phyloP scores from a whole-genome alignment of 2,329 filamentous ascomycete species.

The Pseudogymnoascus sp. region DNA sequence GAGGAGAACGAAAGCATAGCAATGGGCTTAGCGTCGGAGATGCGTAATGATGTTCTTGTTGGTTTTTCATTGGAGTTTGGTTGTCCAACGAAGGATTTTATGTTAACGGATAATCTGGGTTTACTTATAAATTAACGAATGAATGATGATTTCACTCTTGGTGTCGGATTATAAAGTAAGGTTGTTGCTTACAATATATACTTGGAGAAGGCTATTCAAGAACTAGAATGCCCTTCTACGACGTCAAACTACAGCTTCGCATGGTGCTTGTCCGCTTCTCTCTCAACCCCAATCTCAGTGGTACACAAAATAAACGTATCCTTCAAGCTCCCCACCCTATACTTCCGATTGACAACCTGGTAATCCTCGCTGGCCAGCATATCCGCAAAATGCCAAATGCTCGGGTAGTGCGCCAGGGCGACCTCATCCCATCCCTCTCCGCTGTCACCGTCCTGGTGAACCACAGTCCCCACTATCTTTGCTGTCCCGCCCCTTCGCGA shows the following conservation, averaged over 20 bases:
- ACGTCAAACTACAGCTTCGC: background rate
- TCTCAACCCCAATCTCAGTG: slow-evolving; percentile 36
- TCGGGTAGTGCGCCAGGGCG: slow-evolving; percentile 56
- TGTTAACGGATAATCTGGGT: background rate
- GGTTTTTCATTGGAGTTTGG: background rate
- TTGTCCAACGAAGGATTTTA: background rate
- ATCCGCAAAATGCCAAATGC: slow-evolving; percentile 51
- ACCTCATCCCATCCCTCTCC: slow-evolving; percentile 50
- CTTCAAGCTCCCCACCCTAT: slow-evolving; percentile 40
- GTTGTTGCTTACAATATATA: background rate
- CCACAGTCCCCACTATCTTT: slow-evolving; percentile 53
- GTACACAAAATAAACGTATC: slow-evolving; percentile 47
- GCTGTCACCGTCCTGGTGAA: slow-evolving; percentile 25
- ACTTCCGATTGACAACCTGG: slow-evolving; percentile 46
- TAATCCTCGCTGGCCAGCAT: slow-evolving; percentile 51
- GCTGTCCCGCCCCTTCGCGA: slow-evolving; percentile 45
- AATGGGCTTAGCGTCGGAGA: too few species aligned
- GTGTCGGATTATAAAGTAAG: background rate
- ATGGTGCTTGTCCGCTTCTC: background rate
- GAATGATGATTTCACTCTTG: background rate
- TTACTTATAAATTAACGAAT: background rate
- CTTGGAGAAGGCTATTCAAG: too few species aligned
- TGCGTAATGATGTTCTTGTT: background rate
- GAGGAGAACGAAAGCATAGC: background rate
- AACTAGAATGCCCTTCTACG: background rate